Evolutionary conservation across 306 rosid genomes (phyloP).

Genomic region (Delonix regia): DNA sequence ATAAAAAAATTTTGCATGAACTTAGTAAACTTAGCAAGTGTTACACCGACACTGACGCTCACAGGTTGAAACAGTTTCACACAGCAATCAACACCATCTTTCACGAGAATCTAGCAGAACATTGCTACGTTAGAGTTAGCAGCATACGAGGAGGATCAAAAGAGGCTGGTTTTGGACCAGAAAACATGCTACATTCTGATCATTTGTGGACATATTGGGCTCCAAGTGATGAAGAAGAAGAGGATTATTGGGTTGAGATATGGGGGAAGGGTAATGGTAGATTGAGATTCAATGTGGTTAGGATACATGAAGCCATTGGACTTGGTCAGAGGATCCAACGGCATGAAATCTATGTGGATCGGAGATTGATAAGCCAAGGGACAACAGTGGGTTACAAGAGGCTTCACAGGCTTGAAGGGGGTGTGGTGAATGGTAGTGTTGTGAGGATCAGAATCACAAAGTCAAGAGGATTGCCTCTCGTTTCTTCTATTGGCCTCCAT

Average conservation of each 20-base stretch:
- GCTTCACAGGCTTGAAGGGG: slow-evolving; percentile 74
- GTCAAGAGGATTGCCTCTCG: slow-evolving; percentile 69
- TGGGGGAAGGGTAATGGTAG: slow-evolving; percentile 29
- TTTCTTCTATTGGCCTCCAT: slow-evolving; percentile 86
- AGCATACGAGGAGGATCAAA: slow-evolving; percentile 73
- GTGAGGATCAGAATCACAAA: slow-evolving; percentile 60
- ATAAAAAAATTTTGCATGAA: no score
- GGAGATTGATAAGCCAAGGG: slow-evolving; percentile 52
- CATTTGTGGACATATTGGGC: slow-evolving; percentile 89
- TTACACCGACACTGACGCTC: slow-evolving; percentile 60
- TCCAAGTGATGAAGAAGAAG: slow-evolving; percentile 37
- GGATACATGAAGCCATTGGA: slow-evolving; percentile 93
- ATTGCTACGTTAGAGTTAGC: slow-evolving; percentile 54
- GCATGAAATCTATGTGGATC: slow-evolving; percentile 73
- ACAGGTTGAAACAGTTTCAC: slow-evolving; percentile 62
- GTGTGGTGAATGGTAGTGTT: slow-evolving; percentile 49
- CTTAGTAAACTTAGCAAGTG: no score
- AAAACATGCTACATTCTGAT: slow-evolving; percentile 72
- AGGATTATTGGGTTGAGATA: slow-evolving; percentile 72
- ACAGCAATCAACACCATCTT: slow-evolving; percentile 65
- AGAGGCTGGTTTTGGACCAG: slow-evolving; percentile 67
- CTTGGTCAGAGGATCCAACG: slow-evolving; percentile 81
- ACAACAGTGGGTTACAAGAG: slow-evolving; percentile 87
- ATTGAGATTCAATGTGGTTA: slow-evolving; percentile 76
- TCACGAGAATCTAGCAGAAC: slow-evolving; percentile 60